Conservation (phyloP, 768 basidiomycete genomes). For the Lepiota brunneoincarnata region DNA sequence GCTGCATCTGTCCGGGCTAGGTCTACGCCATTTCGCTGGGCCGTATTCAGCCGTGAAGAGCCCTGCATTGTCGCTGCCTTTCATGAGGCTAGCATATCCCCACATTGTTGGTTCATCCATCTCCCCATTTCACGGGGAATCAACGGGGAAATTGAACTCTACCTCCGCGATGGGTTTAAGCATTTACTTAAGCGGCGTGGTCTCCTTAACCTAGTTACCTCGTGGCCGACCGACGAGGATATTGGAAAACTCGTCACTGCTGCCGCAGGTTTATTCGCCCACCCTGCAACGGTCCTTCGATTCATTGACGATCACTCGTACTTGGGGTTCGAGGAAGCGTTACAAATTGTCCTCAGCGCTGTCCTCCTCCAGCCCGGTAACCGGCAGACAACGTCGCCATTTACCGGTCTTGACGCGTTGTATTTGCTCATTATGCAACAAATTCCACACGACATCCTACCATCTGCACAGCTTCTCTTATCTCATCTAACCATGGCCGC, state of each 20-base stretch:
- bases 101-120: neutral
- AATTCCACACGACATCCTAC: neutral
- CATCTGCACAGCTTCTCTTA: neutral
- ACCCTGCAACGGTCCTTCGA: neutral
- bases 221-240: neutral
- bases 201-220: neutral
- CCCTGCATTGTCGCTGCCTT: neutral
- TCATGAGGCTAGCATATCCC: neutral
- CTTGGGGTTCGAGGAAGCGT: neutral
- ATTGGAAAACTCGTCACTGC: neutral
- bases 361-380: too few relatives aligned
- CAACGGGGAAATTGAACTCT: neutral
- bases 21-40: neutral
- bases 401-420: neutral
- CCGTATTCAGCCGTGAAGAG: constrained; percentile 1
- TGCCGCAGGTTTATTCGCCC: neutral
- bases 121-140: neutral
- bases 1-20: neutral
- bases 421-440: constrained; percentile 1
- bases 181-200: neutral
- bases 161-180: neutral
- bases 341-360: neutral
- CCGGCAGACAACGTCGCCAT: neutral
- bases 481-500: neutral
- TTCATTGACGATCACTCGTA: neutral